These are phyloP conservation scores for Lactarius trivialis DNA, from an alignment of 768 basidiomycete genomes.

Conservation along the genomic window DNA sequence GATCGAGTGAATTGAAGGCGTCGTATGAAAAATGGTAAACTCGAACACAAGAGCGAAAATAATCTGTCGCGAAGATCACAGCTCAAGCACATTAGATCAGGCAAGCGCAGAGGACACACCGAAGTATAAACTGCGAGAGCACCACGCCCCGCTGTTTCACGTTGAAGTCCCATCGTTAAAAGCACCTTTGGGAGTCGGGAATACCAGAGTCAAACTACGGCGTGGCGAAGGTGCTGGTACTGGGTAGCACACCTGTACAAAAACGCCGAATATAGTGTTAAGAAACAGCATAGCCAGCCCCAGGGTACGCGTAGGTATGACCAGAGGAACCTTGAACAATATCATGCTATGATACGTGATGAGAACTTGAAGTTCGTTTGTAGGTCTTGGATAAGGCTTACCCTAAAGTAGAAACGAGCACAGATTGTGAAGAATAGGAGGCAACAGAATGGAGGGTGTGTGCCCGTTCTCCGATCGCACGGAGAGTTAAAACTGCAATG, in stretches of 20 bases:
- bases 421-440: slow-evolving; percentile 57
- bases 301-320: slow-evolving; percentile 40
- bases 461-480: slow-evolving; percentile 69
- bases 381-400: slow-evolving; percentile 7
- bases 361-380: background rate
- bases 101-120: slow-evolving; percentile 28
- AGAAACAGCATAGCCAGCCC: slow-evolving; percentile 40
- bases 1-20: slow-evolving; percentile 52
- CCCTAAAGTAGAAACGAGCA: slow-evolving; percentile 35
- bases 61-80: slow-evolving; percentile 35
- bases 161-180: slow-evolving; percentile 55
- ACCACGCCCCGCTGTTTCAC: slow-evolving; percentile 59
- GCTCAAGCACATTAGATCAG: background rate
- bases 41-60: slow-evolving; percentile 64
- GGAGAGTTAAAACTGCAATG: slow-evolving; percentile 40
- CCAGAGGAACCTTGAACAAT: slow-evolving; percentile 33
- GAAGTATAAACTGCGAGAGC: slow-evolving; percentile 55
- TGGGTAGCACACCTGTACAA: slow-evolving; percentile 33
- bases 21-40: slow-evolving; percentile 52
- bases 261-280: slow-evolving; percentile 48
- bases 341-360: slow-evolving; percentile 35
- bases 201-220: background rate
- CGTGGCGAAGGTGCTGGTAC: too few relatives aligned
- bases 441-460: slow-evolving; percentile 65
- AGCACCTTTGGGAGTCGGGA: slow-evolving; percentile 36